Percentiles rank a stretch among this genome's conserved stretches.
Conservation (phyloP, 2,329 filamentous ascomycete genomes). For the Dryadomyces sulphureus region DNA sequence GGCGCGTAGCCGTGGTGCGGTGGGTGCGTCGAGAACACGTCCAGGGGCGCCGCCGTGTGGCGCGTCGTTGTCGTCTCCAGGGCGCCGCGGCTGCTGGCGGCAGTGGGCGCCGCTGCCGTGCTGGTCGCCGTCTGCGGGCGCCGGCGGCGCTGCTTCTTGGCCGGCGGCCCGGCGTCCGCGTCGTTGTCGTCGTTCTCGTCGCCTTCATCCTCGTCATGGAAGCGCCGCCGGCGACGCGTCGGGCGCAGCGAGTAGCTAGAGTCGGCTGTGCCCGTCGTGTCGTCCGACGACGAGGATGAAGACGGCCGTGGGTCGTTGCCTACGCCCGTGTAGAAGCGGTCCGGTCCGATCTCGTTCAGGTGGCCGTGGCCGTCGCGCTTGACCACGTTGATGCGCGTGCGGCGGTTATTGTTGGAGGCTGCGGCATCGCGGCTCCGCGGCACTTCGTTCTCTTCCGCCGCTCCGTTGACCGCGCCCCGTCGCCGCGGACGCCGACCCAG, state of each 20-base stretch:
- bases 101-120: background rate
- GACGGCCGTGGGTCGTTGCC: constrained; percentile 30
- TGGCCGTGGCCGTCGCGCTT: constrained; percentile 3
- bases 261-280: constrained; percentile 28
- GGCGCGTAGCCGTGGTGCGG: background rate
- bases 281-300: constrained; percentile 35
- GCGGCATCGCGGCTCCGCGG: constrained; percentile 3
- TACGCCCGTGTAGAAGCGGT: constrained; percentile 22
- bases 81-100: background rate
- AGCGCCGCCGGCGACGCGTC: constrained; percentile 30
- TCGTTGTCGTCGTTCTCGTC: constrained; percentile 10
- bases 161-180: constrained; percentile 2
- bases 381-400: constrained; percentile 10
- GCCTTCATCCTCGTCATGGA: constrained; percentile 3
- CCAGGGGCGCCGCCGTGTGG: background rate
- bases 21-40: background rate
- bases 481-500: constrained; percentile 1
- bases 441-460: constrained; percentile 7
- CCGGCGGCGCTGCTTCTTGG: constrained; percentile 13
- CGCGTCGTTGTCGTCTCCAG: background rate
- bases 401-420: constrained; percentile 7
- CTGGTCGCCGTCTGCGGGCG: background rate
- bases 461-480: background rate
- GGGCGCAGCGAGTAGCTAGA: constrained; percentile 39
- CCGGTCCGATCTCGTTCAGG: constrained; percentile 21